Evolutionary conservation across 139 green algal species (phyloP).

Genomic region (Limnomonas spitsbergensis): DNA sequence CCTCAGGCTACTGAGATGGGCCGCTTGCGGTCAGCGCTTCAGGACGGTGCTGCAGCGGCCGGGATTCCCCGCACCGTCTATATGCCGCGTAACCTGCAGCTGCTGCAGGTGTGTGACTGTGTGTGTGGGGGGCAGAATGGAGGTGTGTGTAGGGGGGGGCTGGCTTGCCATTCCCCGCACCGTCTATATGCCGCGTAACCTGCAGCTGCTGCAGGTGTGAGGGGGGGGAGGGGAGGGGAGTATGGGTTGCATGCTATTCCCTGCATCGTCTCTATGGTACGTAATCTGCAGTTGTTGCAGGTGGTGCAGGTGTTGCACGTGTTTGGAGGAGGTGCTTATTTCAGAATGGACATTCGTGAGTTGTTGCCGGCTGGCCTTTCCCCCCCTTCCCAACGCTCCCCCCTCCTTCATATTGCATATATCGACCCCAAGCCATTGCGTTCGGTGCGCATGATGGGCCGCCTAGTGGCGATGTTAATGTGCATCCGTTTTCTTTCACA

Average conservation of each 20-base stretch:
- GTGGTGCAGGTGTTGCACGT: too few relatives aligned
- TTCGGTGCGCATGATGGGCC: too few relatives aligned
- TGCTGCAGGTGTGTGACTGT: slow-evolving; percentile 22
- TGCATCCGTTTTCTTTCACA: too few relatives aligned
- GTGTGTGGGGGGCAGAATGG: neutral
- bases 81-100: slow-evolving; percentile 59
- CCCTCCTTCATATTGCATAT: too few relatives aligned
- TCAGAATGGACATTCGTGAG: too few relatives aligned
- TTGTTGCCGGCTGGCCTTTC: too few relatives aligned
- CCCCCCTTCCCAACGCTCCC: too few relatives aligned
- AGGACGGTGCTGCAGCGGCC: slow-evolving; percentile 52
- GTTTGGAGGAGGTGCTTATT: too few relatives aligned
- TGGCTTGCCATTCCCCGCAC: slow-evolving; percentile 41
- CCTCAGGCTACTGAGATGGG: slow-evolving; percentile 56
- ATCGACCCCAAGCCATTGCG: too few relatives aligned
- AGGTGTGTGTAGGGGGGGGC: neutral
- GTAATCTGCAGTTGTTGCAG: neutral
- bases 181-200: slow-evolving; percentile 63
- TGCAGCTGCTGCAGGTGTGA: slow-evolving; percentile 47
- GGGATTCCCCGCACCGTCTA: slow-evolving; percentile 55
- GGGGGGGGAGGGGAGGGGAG: too few relatives aligned
- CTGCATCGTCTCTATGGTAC: neutral
- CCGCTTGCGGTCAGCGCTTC: slow-evolving; percentile 70
- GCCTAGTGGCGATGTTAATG: too few relatives aligned
- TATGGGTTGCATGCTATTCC: too few relatives aligned